Evolutionary conservation across 1,139 yeast genomes (phyloP), one percentile per base, ranked within the genome.

Genomic region (Yamadazyma spencermartinsiae): DNA sequence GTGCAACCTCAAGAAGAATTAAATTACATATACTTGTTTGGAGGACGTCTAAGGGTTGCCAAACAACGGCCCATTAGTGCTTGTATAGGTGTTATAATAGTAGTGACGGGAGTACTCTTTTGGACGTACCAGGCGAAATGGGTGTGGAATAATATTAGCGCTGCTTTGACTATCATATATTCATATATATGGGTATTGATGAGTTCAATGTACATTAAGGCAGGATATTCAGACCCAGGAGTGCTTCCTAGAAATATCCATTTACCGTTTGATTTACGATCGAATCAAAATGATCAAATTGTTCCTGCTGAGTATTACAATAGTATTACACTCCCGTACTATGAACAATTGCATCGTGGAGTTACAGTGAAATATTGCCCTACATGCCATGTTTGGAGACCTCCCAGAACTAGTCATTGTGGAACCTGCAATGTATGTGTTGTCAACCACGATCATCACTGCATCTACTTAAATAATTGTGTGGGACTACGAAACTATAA

Each of bases 181-280:
- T 60, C 74, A 13, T 86, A 86, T 52, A 51, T 75, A 25, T 82
- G 86, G 84, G 33, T 68, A 3, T 50, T 79, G 33, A 55, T 79
- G 1, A 14, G 77, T 1, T 38, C 58, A 5, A 72, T 79, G 37
- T 80, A 80, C 46, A 43, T 80, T 5, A 72, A 64, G 43, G 81
- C 84, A 0, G 70, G 85, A 0, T 65, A 79, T 1, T 60, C 75
- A 9, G 95, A 86, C 51, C 87, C 95, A 0, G 95, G 95, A 1
- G 61, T 72, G 1, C 54, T 84, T n/a, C 90, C 95, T 0, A 64
- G 81, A 42, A 83, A 84, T 53, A 56, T 82, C 4, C 94, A 86
- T 49, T 34, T 80, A 1, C 75, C 82, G 9, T 21, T 23, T 10
- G 46, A 40, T 12, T 9, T 40, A 9, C 24, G 42, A n/a, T 25